Percentiles rank a stretch among this genome's conserved stretches.
Evolutionary conservation across 208 protist genomes (phyloP).

Genomic region (Phytomonas francai): DNA sequence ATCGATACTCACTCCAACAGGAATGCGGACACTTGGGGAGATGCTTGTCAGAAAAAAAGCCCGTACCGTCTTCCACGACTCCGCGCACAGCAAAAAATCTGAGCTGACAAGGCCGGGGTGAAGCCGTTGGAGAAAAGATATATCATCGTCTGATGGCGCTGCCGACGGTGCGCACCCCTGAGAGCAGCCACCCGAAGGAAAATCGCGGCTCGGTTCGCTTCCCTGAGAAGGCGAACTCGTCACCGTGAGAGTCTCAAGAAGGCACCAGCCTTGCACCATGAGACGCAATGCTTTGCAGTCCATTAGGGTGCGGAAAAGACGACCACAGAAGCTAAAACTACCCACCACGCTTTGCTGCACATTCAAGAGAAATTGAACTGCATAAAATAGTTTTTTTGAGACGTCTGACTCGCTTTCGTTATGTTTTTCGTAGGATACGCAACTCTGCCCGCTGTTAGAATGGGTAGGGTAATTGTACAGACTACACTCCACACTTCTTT

Average conservation of each 20-base stretch:
- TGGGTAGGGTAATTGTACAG: not conserved
- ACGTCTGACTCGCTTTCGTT: not conserved
- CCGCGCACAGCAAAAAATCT: conserved; percentile 1
- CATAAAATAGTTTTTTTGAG: not conserved
- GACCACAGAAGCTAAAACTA: not conserved
- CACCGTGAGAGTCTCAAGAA: not conserved
- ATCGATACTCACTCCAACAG: not conserved
- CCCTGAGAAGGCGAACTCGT: not conserved
- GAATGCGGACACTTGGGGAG: not conserved
- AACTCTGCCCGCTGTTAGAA: not conserved
- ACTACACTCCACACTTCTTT: not conserved
- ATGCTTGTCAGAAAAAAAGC: not conserved
- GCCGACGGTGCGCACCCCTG: not conserved
- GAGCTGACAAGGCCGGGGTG: not conserved
- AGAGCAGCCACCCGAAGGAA: not conserved
- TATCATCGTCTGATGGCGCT: not conserved
- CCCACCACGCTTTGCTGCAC: not conserved
- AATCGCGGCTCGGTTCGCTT: not conserved
- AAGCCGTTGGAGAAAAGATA: not conserved
- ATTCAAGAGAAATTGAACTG: not conserved
- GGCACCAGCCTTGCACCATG: not conserved
- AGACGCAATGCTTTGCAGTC: not conserved
- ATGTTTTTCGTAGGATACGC: not conserved
- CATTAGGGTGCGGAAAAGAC: not conserved
- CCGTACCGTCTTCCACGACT: conserved; percentile 4